A percentile compares a stretch with the other conserved stretches of the same genome.
Conservation (phyloP, 139 green algal genomes). For the Chlamydomonas eustigma region DNA sequence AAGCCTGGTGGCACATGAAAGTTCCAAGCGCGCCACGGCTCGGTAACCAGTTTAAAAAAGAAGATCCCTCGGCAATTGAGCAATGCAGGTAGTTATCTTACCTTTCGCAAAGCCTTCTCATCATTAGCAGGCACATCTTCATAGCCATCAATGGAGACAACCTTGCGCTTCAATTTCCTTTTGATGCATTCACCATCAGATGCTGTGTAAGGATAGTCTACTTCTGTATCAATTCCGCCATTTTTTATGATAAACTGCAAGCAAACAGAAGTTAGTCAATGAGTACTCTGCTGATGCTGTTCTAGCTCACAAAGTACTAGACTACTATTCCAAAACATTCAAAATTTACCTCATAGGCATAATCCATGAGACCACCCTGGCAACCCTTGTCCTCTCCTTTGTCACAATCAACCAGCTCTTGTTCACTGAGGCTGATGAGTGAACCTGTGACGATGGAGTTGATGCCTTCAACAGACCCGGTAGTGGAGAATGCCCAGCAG, state of each 20-base stretch:
- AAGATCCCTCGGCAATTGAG: too few relatives aligned
- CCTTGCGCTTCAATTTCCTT: slow-evolving; percentile 42
- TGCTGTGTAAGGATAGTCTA: slow-evolving; percentile 78
- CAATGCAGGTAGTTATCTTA: too few relatives aligned
- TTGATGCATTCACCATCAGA: slow-evolving; percentile 41
- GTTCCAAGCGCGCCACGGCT: too few relatives aligned
- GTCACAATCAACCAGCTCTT: slow-evolving; percentile 94
- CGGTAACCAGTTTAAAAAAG: too few relatives aligned
- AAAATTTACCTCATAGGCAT: slow-evolving; percentile 55
- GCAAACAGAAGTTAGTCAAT: too few relatives aligned
- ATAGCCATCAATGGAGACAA: slow-evolving; percentile 70
- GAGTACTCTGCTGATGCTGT: too few relatives aligned
- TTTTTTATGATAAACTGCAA: slow-evolving; percentile 83
- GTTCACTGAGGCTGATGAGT: slow-evolving; percentile 83
- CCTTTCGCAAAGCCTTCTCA: slow-evolving; percentile 41
- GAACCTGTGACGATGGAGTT: slow-evolving; percentile 79
- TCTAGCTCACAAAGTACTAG: too few relatives aligned
- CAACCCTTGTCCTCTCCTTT: slow-evolving; percentile 62
- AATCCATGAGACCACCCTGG: slow-evolving; percentile 92
- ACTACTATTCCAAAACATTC: too few relatives aligned
- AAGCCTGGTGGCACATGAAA: too few relatives aligned
- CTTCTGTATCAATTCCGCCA: slow-evolving; percentile 83
- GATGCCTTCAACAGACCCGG: slow-evolving; percentile 86
- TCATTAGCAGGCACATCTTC: slow-evolving; percentile 82
- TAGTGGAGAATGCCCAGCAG: slow-evolving; percentile 96